Evolutionary conservation across 1,284 basidiomycete species (phyloP).

Genomic region (Ustilago bromivora): DNA sequence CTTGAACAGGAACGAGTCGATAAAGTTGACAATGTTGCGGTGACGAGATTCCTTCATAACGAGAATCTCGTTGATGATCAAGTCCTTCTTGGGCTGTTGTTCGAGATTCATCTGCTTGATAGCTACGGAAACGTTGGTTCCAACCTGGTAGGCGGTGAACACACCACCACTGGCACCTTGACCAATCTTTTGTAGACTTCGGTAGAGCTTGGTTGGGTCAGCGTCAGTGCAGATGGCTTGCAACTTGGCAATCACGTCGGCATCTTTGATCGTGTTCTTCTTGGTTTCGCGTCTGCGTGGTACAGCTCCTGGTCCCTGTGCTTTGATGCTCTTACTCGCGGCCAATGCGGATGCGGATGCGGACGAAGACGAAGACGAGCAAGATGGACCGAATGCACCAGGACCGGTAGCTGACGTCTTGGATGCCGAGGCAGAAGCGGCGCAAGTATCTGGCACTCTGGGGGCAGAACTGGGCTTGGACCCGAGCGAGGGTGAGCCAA

Average conservation of each 20-base stretch:
- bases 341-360: conserved; percentile 14
- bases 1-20: conserved; percentile 96
- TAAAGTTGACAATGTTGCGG: conserved; percentile 99
- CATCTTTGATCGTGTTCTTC: conserved; percentile 79
- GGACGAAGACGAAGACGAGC: conserved; percentile 8
- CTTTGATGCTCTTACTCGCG: conserved; percentile 24
- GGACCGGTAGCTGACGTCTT: conserved; percentile 7
- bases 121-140: conserved; percentile 90
- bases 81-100: conserved; percentile 98
- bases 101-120: conserved; percentile 99
- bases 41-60: conserved; percentile 97
- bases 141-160: conserved; percentile 96
- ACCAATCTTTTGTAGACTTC: conserved; percentile 94
- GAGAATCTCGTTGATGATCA: conserved; percentile 99
- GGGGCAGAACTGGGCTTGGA: conserved; percentile 22
- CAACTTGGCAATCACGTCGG: conserved; percentile 89
- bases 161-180: conserved; percentile 98
- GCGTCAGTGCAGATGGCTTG: conserved; percentile 96
- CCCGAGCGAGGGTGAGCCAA: conserved; percentile 16
- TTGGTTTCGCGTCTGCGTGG: conserved; percentile 80
- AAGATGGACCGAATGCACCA: conserved; percentile 8
- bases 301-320: conserved; percentile 60
- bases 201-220: conserved; percentile 92
- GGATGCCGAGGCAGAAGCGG: conserved; percentile 7
- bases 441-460: conserved; percentile 5